These are phyloP conservation scores for Hyphopichia fennica DNA, from an alignment of 1,139 yeast genomes.

Conservation along the genomic window DNA sequence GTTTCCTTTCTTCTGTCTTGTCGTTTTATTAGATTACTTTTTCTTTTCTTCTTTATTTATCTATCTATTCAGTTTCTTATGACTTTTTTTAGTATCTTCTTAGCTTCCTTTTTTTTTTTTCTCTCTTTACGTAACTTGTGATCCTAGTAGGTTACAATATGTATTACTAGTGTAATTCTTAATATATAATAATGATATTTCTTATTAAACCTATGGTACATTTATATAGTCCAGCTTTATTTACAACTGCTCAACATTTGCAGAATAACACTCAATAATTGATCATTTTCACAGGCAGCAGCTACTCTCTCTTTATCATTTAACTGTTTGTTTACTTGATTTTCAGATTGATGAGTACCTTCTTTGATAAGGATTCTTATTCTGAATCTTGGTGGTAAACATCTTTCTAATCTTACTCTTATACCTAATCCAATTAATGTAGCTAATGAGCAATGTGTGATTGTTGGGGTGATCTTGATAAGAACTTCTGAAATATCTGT, in stretches of 20 bases:
- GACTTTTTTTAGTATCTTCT: neutral
- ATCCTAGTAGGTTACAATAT: neutral
- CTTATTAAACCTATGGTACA: neutral
- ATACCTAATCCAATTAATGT: slow-evolving; percentile 95
- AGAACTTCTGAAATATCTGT: slow-evolving; percentile 69
- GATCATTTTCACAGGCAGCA: slow-evolving; percentile 98
- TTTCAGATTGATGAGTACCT: slow-evolving; percentile 94
- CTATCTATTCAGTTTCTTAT: neutral
- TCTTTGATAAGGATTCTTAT: slow-evolving; percentile 78
- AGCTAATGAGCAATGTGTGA: slow-evolving; percentile 95
- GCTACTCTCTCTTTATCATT: slow-evolving; percentile 98
- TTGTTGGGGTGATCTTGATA: slow-evolving; percentile 92
- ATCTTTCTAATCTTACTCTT: slow-evolving; percentile 84
- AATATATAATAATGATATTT: neutral
- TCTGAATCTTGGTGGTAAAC: slow-evolving; percentile 83
- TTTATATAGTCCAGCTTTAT: slow-evolving; percentile 11
- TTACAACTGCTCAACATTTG: slow-evolving; percentile 87
- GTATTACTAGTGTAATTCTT: slow-evolving; percentile 3
- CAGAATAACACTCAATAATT: slow-evolving; percentile 79
- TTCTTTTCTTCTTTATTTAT: neutral
- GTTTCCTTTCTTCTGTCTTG: neutral
- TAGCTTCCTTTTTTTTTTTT: neutral
- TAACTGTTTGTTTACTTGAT: slow-evolving; percentile 92
- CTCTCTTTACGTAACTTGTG: neutral
- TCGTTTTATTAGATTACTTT: neutral